phyloP scores from a whole-genome alignment of 371 early-diverging fungal genomes.

The Coemansia sp. region DNA sequence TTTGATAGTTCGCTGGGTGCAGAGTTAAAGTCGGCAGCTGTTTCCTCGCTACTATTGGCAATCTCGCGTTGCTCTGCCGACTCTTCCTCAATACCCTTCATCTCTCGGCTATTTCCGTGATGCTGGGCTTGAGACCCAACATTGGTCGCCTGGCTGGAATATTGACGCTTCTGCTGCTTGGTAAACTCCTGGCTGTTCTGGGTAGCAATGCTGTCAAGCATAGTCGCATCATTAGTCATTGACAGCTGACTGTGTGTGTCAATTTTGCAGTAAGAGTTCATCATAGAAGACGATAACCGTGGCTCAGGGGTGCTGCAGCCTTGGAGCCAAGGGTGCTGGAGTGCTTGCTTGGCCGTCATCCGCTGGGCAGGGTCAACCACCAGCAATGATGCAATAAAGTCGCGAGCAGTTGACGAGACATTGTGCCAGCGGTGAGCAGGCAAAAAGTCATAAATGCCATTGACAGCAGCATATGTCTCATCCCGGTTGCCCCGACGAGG shows the following conservation, averaged over 20 bases:
- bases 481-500: not conserved
- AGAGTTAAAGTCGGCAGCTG: too few species aligned
- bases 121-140: too few species aligned
- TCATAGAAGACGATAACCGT: not conserved
- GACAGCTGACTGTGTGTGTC: not conserved
- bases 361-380: conserved; percentile 57
- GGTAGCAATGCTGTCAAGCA: too few species aligned
- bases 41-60: too few species aligned
- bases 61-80: too few species aligned
- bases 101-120: too few species aligned
- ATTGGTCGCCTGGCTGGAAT: too few species aligned
- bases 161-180: too few species aligned
- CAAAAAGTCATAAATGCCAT: conserved; percentile 32
- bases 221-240: too few species aligned
- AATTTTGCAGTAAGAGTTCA: not conserved
- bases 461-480: conserved; percentile 11
- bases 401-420: conserved; percentile 52
- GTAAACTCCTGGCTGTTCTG: too few species aligned
- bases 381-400: conserved; percentile 61
- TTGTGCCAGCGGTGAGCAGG: conserved; percentile 55
- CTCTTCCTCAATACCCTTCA: too few species aligned
- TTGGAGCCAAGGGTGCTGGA: conserved; percentile 28
- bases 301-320: not conserved
- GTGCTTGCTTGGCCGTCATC: conserved; percentile 28
- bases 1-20: too few species aligned